Conservation (phyloP, 495 filamentous ascomycete species). For the Xanthoparmelia taractica region DNA sequence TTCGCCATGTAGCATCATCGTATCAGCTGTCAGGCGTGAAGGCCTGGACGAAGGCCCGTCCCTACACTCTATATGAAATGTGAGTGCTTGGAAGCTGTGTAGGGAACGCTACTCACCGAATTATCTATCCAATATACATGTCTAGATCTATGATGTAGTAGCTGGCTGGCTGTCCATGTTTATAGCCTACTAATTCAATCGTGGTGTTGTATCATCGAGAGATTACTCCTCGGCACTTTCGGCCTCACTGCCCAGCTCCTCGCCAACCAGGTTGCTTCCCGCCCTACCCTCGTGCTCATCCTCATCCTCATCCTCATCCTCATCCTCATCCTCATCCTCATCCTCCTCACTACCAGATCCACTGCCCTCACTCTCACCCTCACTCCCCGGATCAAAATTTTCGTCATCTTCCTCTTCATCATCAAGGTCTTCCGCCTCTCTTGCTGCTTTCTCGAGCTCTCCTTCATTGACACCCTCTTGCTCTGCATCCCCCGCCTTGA, state of each 20-base stretch:
- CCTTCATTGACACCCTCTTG: constrained; percentile 35
- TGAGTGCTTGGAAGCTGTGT: neutral
- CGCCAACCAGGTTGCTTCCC: constrained; percentile 23
- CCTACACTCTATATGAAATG: neutral
- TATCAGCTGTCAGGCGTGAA: neutral
- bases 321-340: constrained; percentile 24
- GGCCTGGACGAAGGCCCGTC: neutral
- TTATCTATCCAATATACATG: neutral
- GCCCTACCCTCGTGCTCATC: constrained; percentile 25
- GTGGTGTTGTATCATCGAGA: neutral
- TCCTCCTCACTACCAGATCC: constrained; percentile 30
- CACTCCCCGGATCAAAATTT: constrained; percentile 29
- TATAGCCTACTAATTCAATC: neutral
- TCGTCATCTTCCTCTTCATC: constrained; percentile 29
- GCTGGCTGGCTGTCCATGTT: neutral
- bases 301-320: constrained; percentile 27
- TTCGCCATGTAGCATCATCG: neutral
- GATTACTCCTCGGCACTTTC: constrained; percentile 17
- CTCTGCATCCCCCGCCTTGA: constrained; percentile 37
- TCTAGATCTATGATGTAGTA: neutral
- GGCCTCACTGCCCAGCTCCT: constrained; percentile 35
- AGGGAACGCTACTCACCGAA: neutral
- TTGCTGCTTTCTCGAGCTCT: constrained; percentile 62
- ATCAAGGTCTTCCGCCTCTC: constrained; percentile 41
- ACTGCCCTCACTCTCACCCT: constrained; percentile 26